Evolutionary conservation across 1,284 basidiomycete species (phyloP), one percentile per base, ranked within the genome.

Genomic region (Naganishia sp.): DNA sequence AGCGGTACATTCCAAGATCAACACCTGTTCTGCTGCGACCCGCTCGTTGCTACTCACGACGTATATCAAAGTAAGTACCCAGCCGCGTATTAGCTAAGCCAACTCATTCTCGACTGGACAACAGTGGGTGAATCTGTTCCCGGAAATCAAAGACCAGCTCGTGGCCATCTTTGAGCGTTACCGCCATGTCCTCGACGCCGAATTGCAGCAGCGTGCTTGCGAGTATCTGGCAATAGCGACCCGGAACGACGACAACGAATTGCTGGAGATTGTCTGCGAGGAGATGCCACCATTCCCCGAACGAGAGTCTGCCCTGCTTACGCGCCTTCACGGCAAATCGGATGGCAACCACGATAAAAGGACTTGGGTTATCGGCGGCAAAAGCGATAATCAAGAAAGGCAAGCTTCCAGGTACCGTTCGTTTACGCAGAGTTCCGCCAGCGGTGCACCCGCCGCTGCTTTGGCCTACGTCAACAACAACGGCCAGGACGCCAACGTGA

Each of bases 201-300:
- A 99, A 75, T 84, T 99, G 5, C 96, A 99, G 79, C 96, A 99
- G 78, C 88, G 96, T 53, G 96, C 96, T 49, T 99, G 95, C 85
- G 94, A 98, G 79, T 97, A 93, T 77, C 90, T 90, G 69, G 89
- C 90, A 0, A 83, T 98, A 18, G 88, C 93, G 9, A 87, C 84
- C 21, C 84, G 90, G 25, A 81, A 87, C 32, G 92, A 94, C 50
- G 89, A 93, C 49, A 94, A 98, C 74, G 94, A 94, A 73, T 83
- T 98, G 47, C 82, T 99, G 63, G 91, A 94, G 76, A 90, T 90
- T 66, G 87, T 99, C 15, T 98, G 94, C 79, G 96, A 98, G 77
- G 96, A 99, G 81, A 99, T 99, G 88, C 96, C 96, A 6, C 92
- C 95, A 0, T 99, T 97, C 84, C 92, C 94, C 1, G 90, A 96